Conservation (phyloP, 169 alveolate genomes). For the Fabrea salina region DNA sequence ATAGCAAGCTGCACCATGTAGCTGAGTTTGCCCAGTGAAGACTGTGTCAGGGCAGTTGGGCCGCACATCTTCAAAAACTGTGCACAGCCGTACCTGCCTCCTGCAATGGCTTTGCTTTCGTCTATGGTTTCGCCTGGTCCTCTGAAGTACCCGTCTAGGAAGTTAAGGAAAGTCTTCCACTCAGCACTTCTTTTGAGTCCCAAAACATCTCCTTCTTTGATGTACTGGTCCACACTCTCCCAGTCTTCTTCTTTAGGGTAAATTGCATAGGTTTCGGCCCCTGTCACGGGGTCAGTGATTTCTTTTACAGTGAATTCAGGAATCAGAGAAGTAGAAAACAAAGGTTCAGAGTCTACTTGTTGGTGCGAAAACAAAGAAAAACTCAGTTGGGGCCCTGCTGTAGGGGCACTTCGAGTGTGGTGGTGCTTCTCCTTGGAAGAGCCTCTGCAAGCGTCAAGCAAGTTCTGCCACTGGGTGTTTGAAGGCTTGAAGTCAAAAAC, state of each 20-base stretch:
- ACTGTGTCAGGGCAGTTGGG: constrained; percentile 30
- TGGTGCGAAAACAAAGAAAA: not conserved
- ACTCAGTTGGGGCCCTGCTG: not conserved
- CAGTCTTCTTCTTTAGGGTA: constrained; percentile 39
- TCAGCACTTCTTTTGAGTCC: constrained; percentile 22
- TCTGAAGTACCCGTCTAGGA: not conserved
- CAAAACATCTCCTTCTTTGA: constrained; percentile 33
- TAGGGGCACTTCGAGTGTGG: not conserved
- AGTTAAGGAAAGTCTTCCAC: not conserved
- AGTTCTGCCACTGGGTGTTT: constrained; percentile 38
- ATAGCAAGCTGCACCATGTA: constrained; percentile 60
- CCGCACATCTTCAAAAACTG: constrained; percentile 66
- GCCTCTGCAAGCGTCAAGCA: constrained; percentile 24
- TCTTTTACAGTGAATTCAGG: not conserved
- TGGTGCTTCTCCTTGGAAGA: not conserved
- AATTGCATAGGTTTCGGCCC: constrained; percentile 32
- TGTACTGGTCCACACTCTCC: constrained; percentile 36
- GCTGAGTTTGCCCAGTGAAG: constrained; percentile 57
- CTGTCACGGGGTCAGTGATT: constrained; percentile 36
- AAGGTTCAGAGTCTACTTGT: not conserved
- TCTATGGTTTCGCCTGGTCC: constrained; percentile 21
- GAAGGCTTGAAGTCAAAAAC: constrained; percentile 54
- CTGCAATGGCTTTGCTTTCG: constrained; percentile 57
- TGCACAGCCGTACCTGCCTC: constrained; percentile 74
- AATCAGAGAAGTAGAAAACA: too few relatives aligned